phyloP scores from a whole-genome alignment of 345 rosid genomes.

The Draba incana region DNA sequence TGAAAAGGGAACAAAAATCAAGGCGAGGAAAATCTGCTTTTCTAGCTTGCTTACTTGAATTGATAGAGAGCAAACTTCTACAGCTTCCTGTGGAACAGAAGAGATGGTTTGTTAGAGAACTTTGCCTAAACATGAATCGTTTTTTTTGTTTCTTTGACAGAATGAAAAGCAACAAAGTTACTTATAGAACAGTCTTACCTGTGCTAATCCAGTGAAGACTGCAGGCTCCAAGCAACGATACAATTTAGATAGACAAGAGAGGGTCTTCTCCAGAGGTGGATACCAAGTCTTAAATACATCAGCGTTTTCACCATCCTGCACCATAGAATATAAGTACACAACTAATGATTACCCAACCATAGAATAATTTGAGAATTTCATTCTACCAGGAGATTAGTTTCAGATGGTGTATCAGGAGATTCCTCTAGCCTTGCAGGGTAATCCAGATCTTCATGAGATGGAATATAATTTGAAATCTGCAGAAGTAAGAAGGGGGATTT shows the following conservation, averaged over 20 bases:
- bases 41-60: constrained; percentile 72
- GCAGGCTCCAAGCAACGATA: constrained; percentile 83
- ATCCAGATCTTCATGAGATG: constrained; percentile 78
- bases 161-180: constrained; percentile 20
- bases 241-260: constrained; percentile 89
- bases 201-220: constrained; percentile 96
- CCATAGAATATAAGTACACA: constrained; percentile 29
- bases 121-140: constrained; percentile 30
- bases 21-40: constrained; percentile 18
- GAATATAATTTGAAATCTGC: constrained; percentile 90
- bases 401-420: constrained; percentile 53
- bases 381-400: constrained; percentile 44
- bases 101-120: constrained; percentile 29
- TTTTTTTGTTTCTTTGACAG: constrained; percentile 17
- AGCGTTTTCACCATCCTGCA: constrained; percentile 67
- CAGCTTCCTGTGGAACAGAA: constrained; percentile 79
- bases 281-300: constrained; percentile 86
- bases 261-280: constrained; percentile 91
- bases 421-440: constrained; percentile 90
- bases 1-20: constrained; percentile 19
- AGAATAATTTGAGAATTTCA: background rate
- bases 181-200: constrained; percentile 55
- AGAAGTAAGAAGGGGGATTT: constrained; percentile 34
- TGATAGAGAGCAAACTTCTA: constrained; percentile 87
- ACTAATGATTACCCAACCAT: constrained; percentile 22